Percentiles rank a stretch among this genome's conserved stretches.
phyloP scores from a whole-genome alignment of 257 asterid species.

The Salvia rosmarinus region DNA sequence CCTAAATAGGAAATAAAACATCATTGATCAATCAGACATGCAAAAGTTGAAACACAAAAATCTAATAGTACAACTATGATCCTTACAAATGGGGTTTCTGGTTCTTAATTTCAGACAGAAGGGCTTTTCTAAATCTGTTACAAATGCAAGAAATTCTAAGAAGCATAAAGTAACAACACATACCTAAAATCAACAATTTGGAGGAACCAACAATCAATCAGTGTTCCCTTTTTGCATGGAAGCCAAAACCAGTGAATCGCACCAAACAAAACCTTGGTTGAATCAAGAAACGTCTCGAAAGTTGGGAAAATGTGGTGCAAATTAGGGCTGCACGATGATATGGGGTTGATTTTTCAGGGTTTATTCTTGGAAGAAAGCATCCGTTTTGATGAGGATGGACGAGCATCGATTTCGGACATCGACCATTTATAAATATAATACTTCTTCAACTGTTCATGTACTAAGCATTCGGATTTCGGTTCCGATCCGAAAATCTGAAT shows the following conservation, averaged over 20 bases:
- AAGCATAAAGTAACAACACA: neutral
- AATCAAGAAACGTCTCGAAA: constrained; percentile 24
- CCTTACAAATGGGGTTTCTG: neutral
- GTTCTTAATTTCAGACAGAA: constrained; percentile 14
- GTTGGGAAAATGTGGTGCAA: constrained; percentile 28
- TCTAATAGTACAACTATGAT: too few species aligned
- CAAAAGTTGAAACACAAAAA: neutral
- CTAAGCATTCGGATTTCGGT: too few species aligned
- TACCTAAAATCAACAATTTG: constrained; percentile 40
- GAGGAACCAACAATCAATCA: constrained; percentile 26
- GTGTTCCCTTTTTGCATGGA: neutral
- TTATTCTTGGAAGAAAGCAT: constrained; percentile 36
- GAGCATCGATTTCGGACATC: constrained; percentile 51
- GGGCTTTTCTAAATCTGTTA: neutral
- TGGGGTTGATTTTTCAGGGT: constrained; percentile 46
- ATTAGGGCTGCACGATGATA: constrained; percentile 34
- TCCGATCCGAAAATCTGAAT: too few species aligned
- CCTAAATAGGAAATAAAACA: neutral
- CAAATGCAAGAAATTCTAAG: constrained; percentile 20
- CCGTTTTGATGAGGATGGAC: constrained; percentile 39
- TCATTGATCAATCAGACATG: constrained; percentile 22
- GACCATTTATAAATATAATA: too few species aligned
- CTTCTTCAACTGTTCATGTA: too few species aligned
- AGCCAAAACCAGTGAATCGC: constrained; percentile 24
- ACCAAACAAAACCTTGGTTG: constrained; percentile 38